Evolutionary conservation across 78 protist genomes (phyloP).

Genomic region (Mantamonas sphyraenae): DNA sequence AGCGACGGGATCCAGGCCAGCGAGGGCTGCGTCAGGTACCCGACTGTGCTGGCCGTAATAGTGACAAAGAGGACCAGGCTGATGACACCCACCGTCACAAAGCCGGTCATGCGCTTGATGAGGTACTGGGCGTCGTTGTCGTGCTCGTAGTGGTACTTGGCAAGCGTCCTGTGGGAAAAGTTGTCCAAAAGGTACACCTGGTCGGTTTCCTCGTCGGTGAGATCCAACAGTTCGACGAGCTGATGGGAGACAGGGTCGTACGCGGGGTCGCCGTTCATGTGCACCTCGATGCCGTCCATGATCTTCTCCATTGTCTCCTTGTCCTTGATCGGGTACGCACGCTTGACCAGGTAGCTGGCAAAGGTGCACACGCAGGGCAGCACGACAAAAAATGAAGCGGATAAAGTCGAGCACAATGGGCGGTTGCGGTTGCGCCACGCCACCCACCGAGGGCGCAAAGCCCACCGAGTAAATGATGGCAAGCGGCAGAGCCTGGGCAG

Average conservation of each 20-base stretch:
- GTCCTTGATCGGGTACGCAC: not conserved
- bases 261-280: not conserved
- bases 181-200: too few species aligned
- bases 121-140: too few species aligned
- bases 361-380: not conserved
- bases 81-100: too few species aligned
- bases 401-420: not conserved
- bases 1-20: too few species aligned
- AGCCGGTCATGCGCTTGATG: too few species aligned
- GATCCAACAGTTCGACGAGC: not conserved
- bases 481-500: constrained; percentile 8
- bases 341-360: not conserved
- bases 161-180: too few species aligned
- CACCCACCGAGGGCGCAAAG: not conserved
- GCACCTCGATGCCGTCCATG: not conserved
- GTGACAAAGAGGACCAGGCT: too few species aligned
- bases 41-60: too few species aligned
- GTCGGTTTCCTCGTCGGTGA: not conserved
- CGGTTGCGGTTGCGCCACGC: constrained; percentile 8
- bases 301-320: not conserved
- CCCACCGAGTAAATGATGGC: not conserved
- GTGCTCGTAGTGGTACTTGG: too few species aligned
- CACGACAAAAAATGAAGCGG: not conserved
- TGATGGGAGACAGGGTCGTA: not conserved
- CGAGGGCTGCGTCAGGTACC: too few species aligned